phyloP scores from a whole-genome alignment of 2,329 filamentous ascomycete genomes.

The Cryphonectria radicalis region DNA sequence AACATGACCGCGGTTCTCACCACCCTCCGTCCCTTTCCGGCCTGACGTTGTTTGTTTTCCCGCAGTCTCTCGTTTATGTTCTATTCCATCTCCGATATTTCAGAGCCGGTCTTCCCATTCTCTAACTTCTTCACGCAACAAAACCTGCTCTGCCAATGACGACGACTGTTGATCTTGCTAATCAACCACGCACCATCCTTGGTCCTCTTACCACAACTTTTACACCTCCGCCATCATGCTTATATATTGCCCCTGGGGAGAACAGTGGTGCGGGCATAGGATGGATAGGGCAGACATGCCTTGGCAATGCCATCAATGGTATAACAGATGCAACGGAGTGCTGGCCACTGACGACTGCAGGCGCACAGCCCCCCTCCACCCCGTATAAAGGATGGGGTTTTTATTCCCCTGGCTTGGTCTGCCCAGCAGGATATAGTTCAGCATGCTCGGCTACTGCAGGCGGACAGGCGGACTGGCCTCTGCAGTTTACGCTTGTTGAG shows the following conservation, averaged over 20 bases:
- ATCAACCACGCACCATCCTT: slow-evolving; percentile 16
- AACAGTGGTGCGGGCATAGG: not conserved
- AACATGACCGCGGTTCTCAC: too few relatives aligned
- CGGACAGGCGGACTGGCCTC: slow-evolving; percentile 8
- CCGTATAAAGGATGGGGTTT: slow-evolving; percentile 12
- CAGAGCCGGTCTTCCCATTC: too few relatives aligned
- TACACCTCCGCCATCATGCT: slow-evolving; percentile 7
- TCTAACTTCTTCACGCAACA: not conserved
- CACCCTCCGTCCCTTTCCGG: too few relatives aligned
- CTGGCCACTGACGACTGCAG: too few relatives aligned
- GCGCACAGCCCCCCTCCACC: not conserved
- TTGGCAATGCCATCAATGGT: not conserved
- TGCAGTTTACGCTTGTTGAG: slow-evolving; percentile 9
- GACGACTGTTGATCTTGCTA: not conserved
- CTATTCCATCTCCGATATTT: too few relatives aligned
- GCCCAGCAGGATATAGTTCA: slow-evolving; percentile 6
- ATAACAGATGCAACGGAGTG: too few relatives aligned
- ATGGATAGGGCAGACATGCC: slow-evolving; percentile 4
- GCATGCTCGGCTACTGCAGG: slow-evolving; percentile 10
- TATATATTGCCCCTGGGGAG: not conserved
- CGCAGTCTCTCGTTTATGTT: too few relatives aligned
- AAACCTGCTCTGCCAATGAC: not conserved
- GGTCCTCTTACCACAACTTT: slow-evolving; percentile 16
- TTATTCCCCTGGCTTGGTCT: slow-evolving; percentile 13
- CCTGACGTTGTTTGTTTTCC: not conserved